Base-by-base conservation (phyloP, 192 early-diverging fungal species). In the Diversispora epigaea region DNA sequence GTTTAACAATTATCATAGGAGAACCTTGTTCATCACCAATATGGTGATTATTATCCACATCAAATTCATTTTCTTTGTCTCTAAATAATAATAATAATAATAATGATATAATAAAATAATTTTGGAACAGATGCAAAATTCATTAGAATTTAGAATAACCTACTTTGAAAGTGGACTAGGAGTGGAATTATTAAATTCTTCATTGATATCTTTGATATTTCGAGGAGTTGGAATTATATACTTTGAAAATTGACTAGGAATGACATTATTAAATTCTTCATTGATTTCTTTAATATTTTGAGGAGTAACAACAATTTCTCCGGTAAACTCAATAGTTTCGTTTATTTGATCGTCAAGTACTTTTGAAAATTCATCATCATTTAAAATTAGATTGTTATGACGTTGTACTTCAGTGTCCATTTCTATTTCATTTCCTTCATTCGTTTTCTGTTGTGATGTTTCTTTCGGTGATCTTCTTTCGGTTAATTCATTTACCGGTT, bases 281-380 rank as follows among this genome's bases (percentile, higher is more conserved):
- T 15, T 17, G 6, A 15, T 40, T 7, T 40, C 32, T 15, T 64
- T 41, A 6, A 64, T 64, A 19, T 62, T 14, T 4, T 64, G 32
- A n/a, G 11, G 62, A 64, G 12, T 25, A 64, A 4, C 12, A 15
- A 40, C n/a, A 15, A 63, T 15, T 7, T 43, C 61, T 63, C 40
- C 32, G 0, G 61, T 63, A 40, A 63, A 64, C 43, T 64, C 62
- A 11, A 64, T 64, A 6, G 62, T 64, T 43, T 64, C 62, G 3
- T 25, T 64, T 32, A 14, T 12, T 64, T 64, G 62, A 44, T 64
- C 62, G 7, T 8, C n/a, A 64, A 17, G 43, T 11, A 54, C 50
- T 41, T 64, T 41, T 7, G 62, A 7, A 64, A 64, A 41, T 0
- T 64, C 62, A 43, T 64, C 62, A 1, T 44, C 39, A 44, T 40